Evolutionary conservation across 208 protist genomes (phyloP).

Genomic region (Trypanosoma scelopori): DNA sequence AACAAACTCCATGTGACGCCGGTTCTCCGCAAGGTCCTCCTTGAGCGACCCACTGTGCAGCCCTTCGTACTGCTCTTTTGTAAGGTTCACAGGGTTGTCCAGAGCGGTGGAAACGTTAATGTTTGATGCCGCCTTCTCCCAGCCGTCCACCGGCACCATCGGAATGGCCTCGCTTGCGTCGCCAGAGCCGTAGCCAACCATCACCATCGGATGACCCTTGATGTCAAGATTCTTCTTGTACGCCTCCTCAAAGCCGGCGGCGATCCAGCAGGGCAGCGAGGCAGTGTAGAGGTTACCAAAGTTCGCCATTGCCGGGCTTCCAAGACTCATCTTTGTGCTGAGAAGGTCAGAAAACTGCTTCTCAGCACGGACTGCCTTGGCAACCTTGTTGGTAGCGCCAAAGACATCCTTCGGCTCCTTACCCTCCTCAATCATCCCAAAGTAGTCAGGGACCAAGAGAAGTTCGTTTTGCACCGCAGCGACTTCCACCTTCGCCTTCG

Average conservation of each 20-base stretch:
- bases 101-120: constrained; percentile 78
- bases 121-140: constrained; percentile 77
- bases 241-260: constrained; percentile 87
- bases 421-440: constrained; percentile 74
- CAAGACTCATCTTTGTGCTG: constrained; percentile 85
- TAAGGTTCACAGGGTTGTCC: constrained; percentile 68
- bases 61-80: constrained; percentile 79
- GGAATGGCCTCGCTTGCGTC: constrained; percentile 88
- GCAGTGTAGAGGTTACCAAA: constrained; percentile 92
- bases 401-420: constrained; percentile 74
- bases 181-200: constrained; percentile 87
- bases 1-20: constrained; percentile 79
- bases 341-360: constrained; percentile 78
- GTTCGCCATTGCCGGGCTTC: constrained; percentile 81
- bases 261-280: constrained; percentile 89
- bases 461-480: constrained; percentile 63
- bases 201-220: constrained; percentile 83
- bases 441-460: constrained; percentile 66
- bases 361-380: constrained; percentile 80
- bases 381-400: constrained; percentile 70
- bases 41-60: constrained; percentile 79
- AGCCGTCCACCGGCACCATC: constrained; percentile 78
- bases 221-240: constrained; percentile 81
- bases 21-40: constrained; percentile 56
- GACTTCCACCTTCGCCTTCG: constrained; percentile 49